Base-by-base conservation (phyloP, 2,329 filamentous ascomycete genomes). In the Apiospora marii region DNA sequence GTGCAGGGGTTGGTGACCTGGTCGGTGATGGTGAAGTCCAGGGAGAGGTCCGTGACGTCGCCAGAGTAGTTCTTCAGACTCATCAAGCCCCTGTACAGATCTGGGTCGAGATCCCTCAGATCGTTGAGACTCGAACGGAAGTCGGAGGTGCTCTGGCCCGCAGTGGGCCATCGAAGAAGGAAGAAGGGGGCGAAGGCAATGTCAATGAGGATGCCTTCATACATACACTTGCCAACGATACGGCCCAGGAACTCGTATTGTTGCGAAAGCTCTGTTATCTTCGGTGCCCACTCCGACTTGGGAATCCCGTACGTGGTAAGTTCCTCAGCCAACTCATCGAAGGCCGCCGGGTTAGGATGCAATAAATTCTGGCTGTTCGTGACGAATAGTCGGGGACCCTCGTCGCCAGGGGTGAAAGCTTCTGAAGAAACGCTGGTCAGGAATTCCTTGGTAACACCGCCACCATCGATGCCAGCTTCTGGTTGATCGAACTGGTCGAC, bases 391-490 rank as follows among this genome's bases (percentile, higher is more conserved):
- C 88, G 86, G 22, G 89, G 84, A 1, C 85, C 84, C 27, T 85
- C 84, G 3, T 88, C 73, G 46, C 78, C 74, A 6, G 78, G 78
- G 16, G 71, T 89, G 79, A 98, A 97, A 0, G 95, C 95, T 81
- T 98, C 93, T 27, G 89, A 92, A 1, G 94, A 97, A 68, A 98
- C 90, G 74, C 93, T 96, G 0, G 92, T 98, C 16, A 99, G 86
- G 74, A 99, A 99, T 79, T 99, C 96, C 78, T 99, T 99, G 1
- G 96, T 98, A 12, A 99, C 96, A 74, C 96, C 96, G 12, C 96
- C 96, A 0, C 96, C 96, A 79, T 99, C 96, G 71, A 99, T 98
- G 13, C 96, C 96, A 16, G 96, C 96, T 83, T 99, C 96, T 10
- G 90, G 87, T 1, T 92, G 90, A 74, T 93, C 93, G 76, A 97